Evolutionary conservation across 2,329 filamentous ascomycete genomes (phyloP).

Genomic region (Metarhizium guizhouense): DNA sequence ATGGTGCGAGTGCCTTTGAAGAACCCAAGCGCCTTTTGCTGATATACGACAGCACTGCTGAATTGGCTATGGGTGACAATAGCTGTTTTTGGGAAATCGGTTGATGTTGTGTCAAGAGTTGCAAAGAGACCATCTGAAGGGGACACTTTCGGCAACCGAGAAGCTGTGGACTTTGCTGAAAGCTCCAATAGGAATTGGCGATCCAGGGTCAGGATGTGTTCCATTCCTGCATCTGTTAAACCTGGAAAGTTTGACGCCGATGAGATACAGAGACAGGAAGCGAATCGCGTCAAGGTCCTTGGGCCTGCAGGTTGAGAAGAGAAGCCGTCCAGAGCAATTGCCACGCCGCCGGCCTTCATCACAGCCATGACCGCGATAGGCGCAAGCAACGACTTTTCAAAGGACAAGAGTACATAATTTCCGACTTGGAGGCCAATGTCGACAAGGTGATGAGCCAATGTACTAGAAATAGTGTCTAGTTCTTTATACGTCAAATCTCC

Average conservation of each 20-base stretch:
- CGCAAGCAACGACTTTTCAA: constrained; percentile 16
- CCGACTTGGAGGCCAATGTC: background rate
- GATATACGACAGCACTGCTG: constrained; percentile 4
- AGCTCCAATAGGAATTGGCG: background rate
- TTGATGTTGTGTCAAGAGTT: background rate
- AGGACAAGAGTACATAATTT: constrained; percentile 2
- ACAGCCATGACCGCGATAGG: constrained; percentile 15
- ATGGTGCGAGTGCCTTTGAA: background rate
- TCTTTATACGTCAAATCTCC: constrained; percentile 4
- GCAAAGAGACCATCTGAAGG: constrained; percentile 2
- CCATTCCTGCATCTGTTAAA: background rate
- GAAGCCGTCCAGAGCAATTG: constrained; percentile 10
- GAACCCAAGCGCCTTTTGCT: constrained; percentile 1
- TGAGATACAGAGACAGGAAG: background rate
- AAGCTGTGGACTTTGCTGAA: background rate
- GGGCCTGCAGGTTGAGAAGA: background rate
- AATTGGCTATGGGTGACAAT: constrained; percentile 1
- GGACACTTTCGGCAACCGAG: background rate
- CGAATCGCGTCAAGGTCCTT: background rate
- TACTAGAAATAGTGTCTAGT: constrained; percentile 2
- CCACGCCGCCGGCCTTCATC: constrained; percentile 16
- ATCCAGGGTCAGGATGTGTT: background rate
- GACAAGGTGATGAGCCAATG: background rate
- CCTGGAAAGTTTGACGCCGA: background rate
- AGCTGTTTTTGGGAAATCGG: background rate